Percentiles rank a stretch among this genome's conserved stretches.
Conservation (phyloP, 441 rosid species). For the Populus tomentosa region DNA sequence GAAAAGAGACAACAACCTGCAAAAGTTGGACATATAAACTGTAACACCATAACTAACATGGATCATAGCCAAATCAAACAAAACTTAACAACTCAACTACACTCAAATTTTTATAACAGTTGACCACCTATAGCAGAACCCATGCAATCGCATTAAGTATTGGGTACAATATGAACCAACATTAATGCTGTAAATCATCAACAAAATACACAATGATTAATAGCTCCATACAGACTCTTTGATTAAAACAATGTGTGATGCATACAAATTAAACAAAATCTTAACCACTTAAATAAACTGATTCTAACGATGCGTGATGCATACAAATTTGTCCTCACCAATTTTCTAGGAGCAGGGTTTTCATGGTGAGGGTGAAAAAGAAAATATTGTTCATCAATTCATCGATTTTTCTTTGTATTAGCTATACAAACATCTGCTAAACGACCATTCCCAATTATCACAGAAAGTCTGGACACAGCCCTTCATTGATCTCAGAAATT, state of each 20-base stretch:
- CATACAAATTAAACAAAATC: no score
- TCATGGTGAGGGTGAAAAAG: background rate
- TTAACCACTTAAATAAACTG: no score
- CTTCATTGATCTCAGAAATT: background rate
- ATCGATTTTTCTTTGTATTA: background rate
- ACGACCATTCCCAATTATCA: background rate
- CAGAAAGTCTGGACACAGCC: background rate
- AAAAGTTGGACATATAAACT: conserved; percentile 17
- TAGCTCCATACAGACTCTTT: no score
- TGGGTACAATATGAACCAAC: no score
- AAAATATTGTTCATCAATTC: background rate
- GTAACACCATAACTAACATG: background rate
- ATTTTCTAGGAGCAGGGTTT: background rate
- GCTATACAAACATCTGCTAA: background rate
- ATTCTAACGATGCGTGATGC: no score
- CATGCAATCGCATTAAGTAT: no score
- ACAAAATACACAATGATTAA: no score
- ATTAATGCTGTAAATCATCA: no score
- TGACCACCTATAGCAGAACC: no score
- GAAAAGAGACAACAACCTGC: conserved; percentile 86
- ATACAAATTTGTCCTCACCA: no score
- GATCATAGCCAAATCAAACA: conserved; percentile 3
- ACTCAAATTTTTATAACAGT: no score
- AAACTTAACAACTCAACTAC: background rate
- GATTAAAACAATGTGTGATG: no score